Conservation (phyloP, 768 basidiomycete genomes). For the Boletus vinaceobasis region DNA sequence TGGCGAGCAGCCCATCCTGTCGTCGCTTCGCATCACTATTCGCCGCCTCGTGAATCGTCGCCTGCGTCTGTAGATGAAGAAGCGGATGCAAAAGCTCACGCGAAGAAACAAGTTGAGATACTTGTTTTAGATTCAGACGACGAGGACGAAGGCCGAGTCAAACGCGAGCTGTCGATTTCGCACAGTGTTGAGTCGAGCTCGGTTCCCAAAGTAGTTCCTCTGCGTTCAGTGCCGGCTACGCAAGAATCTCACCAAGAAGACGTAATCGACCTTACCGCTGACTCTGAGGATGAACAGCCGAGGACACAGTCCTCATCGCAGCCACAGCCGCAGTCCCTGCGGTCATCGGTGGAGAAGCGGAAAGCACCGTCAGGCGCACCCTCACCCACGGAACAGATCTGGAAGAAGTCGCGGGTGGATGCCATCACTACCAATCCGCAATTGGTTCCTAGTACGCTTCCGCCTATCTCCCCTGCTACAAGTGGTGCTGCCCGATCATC, state of each 20-base stretch:
- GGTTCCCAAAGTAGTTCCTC: constrained; percentile 26
- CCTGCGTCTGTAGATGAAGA: constrained; percentile 30
- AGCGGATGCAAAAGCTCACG: constrained; percentile 37
- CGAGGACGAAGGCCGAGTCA: constrained; percentile 73
- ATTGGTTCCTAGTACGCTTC: constrained; percentile 12
- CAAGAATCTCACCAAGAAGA: constrained; percentile 39
- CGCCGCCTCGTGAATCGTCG: constrained; percentile 30
- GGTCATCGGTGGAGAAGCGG: constrained; percentile 49
- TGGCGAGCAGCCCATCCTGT: constrained; percentile 65
- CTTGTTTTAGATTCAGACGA: constrained; percentile 71
- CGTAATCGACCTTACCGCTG: constrained; percentile 84
- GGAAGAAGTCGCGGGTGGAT: constrained; percentile 63
- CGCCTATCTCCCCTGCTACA: constrained; percentile 25
- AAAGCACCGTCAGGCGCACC: constrained; percentile 50
- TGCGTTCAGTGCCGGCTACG: constrained; percentile 9
- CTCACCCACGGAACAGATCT: constrained; percentile 62
- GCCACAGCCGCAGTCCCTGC: constrained; percentile 30
- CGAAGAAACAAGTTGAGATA: constrained; percentile 54
- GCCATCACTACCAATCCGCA: constrained; percentile 10
- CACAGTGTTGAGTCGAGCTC: constrained; percentile 44
- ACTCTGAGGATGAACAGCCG: constrained; percentile 69
- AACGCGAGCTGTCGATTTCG: constrained; percentile 71
- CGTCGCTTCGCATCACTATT: constrained; percentile 18
- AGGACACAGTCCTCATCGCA: constrained; percentile 23
- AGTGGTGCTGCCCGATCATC: constrained; percentile 9